These are phyloP conservation scores for Nematodospora anomalae DNA, from an alignment of 1,139 yeast species.

Conservation along the genomic window DNA sequence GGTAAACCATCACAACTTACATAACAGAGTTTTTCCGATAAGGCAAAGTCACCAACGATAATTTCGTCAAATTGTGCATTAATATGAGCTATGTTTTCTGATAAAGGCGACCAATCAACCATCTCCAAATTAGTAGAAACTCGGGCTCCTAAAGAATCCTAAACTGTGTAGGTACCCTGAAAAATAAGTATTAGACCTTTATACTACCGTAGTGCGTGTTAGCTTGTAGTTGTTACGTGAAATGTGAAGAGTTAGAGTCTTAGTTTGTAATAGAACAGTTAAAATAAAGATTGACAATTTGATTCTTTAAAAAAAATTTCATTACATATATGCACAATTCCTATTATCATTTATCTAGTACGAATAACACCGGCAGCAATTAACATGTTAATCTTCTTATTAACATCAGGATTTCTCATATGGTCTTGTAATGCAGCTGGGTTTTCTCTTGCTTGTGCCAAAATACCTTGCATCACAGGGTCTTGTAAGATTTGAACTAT, in stretches of 20 bases:
- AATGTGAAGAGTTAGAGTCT: no score
- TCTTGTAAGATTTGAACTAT: slow-evolving; percentile 87
- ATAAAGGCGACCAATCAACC: no score
- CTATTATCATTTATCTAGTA: slow-evolving; percentile 56
- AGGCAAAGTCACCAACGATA: slow-evolving; percentile 7
- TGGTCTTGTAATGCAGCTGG: slow-evolving; percentile 98
- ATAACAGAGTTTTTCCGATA: slow-evolving; percentile 26
- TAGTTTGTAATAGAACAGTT: no score
- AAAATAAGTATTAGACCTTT: no score
- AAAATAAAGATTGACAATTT: no score
- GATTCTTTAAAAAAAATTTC: not conserved
- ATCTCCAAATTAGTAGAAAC: no score
- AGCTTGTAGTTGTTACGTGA: no score
- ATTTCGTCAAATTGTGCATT: slow-evolving; percentile 9
- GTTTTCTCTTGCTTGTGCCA: slow-evolving; percentile 90
- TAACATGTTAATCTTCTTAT: slow-evolving; percentile 82
- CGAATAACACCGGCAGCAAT: slow-evolving; percentile 97
- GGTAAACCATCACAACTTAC: slow-evolving; percentile 65
- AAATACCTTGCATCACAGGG: slow-evolving; percentile 95
- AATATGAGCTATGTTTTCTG: slow-evolving; percentile 8
- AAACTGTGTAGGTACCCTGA: no score
- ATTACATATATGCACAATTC: not conserved
- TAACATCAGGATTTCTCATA: slow-evolving; percentile 94
- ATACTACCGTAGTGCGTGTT: not conserved
- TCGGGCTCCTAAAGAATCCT: no score